Base-by-base conservation (phyloP, 306 rosid genomes). In the Gastrolobium villosum region DNA sequence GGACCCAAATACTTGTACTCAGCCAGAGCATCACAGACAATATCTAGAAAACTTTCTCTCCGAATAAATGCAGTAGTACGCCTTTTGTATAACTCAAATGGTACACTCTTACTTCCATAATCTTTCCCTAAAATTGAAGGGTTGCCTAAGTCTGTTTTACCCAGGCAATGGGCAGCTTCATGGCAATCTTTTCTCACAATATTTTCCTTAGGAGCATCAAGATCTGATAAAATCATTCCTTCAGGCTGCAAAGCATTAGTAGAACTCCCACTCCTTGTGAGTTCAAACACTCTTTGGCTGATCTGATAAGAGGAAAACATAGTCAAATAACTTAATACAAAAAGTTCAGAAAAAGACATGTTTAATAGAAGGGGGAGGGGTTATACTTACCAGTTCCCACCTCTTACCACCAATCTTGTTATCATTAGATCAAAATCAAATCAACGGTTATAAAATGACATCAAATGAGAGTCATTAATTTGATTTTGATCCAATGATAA, bases 1-100 rank as follows among this genome's bases (percentile, higher is more conserved):
- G 97, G 97, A 79, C 99, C 94, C 57, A 95, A 86, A 74, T 92
- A 95, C 84, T 95, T 95, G 67, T 95, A 95, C 83, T 91, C 91
- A 40, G 99, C 87, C 84, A 92, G 59, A 77, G 94, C 89, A 56
- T 86, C 91, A 83, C 99, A 95, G 45, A 88, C 94, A 82, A 92
- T 83, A 60, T 91, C 88, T 64, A 95, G 74, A 81, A 92, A 95
- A 44, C 65, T 77, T 78, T 87, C 89, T 85, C 97, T 87, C 15
- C 79, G 72, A 34, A 95, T 85, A 56, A 92, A 83, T 59, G 85
- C 89, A 67, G 98, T 88, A 20, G 92, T 91, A 49, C 94, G 92
- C 57, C 83, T 87, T 85, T 95, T 91, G 87, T 95, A 95, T 79
- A 91, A 66, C 85, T 92, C 97, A 83, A 89, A 95, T n/a, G 92